phyloP scores from a whole-genome alignment of 2,329 filamentous ascomycete species.

The Colletotrichum karsti region DNA sequence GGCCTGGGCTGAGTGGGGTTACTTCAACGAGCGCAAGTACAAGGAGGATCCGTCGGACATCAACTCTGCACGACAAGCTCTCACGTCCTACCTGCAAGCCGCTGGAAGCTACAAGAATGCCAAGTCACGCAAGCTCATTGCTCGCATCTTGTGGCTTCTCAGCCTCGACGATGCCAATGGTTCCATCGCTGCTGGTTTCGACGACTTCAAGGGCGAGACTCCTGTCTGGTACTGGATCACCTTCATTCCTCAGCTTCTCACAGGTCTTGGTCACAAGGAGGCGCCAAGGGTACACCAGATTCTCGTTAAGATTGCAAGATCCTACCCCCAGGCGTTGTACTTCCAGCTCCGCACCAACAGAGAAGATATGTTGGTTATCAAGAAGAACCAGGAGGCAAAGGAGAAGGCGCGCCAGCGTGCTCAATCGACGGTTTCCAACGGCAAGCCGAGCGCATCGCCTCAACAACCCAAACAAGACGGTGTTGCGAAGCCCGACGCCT shows the following conservation, averaged over 20 bases:
- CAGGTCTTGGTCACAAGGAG: slow-evolving; percentile 90
- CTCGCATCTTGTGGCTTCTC: slow-evolving; percentile 92
- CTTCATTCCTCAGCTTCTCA: slow-evolving; percentile 95
- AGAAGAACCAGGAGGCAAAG: slow-evolving; percentile 85
- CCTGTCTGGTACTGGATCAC: slow-evolving; percentile 99
- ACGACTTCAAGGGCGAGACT: slow-evolving; percentile 96
- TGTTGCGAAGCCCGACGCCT: slow-evolving; percentile 44
- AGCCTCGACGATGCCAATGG: slow-evolving; percentile 92
- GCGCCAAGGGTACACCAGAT: slow-evolving; percentile 87
- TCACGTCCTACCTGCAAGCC: slow-evolving; percentile 96
- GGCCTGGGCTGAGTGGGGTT: slow-evolving; percentile 99
- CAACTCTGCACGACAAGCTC: slow-evolving; percentile 85
- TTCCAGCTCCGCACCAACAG: slow-evolving; percentile 93
- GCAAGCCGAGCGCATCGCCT: slow-evolving; percentile 56
- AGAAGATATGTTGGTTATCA: slow-evolving; percentile 92
- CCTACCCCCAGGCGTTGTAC: slow-evolving; percentile 94
- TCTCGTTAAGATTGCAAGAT: slow-evolving; percentile 91
- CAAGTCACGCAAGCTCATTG: slow-evolving; percentile 93
- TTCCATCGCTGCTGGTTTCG: slow-evolving; percentile 84
- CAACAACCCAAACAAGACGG: slow-evolving; percentile 63
- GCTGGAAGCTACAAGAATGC: slow-evolving; percentile 97
- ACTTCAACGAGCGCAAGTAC: slow-evolving; percentile 96
- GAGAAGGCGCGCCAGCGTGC: slow-evolving; percentile 65
- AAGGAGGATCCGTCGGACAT: slow-evolving; percentile 88
- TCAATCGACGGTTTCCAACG: slow-evolving; percentile 53